phyloP scores from a whole-genome alignment of 73 alveolate species.

The Paramecium primaurelia region DNA sequence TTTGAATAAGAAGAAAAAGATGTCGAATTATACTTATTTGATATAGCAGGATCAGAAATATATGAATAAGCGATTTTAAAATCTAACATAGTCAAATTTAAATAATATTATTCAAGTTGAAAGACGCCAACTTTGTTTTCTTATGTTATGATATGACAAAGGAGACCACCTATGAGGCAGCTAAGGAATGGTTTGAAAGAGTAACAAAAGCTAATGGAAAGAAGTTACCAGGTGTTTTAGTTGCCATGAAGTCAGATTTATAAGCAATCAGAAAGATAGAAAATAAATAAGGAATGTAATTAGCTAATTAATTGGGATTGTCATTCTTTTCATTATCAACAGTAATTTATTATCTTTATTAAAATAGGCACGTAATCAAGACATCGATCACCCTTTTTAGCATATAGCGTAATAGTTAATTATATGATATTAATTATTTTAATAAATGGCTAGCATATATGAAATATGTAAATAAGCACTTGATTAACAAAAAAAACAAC shows the following conservation, averaged over 20 bases:
- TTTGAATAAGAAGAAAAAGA: slow-evolving; percentile 47
- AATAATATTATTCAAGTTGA: not conserved
- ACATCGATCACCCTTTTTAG: slow-evolving; percentile 27
- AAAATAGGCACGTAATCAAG: slow-evolving; percentile 16
- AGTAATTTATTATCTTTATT: not conserved
- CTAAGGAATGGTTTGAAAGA: slow-evolving; percentile 48
- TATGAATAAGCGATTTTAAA: slow-evolving; percentile 18
- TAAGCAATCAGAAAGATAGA: slow-evolving; percentile 21
- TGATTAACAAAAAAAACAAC: not conserved
- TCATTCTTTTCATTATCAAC: slow-evolving; percentile 4
- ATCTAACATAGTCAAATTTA: not conserved
- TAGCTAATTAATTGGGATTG: not conserved
- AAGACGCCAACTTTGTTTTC: slow-evolving; percentile 16
- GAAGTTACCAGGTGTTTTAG: slow-evolving; percentile 27
- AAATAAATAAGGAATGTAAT: slow-evolving; percentile 40
- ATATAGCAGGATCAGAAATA: slow-evolving; percentile 52
- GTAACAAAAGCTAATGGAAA: slow-evolving; percentile 33
- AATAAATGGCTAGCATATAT: slow-evolving; percentile 12
- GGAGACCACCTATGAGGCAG: slow-evolving; percentile 26
- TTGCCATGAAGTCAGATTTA: not conserved
- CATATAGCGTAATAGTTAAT: slow-evolving; percentile 40
- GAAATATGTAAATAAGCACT: not conserved
- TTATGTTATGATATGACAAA: slow-evolving; percentile 50
- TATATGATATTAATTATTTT: slow-evolving; percentile 18
- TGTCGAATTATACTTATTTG: slow-evolving; percentile 54